A percentile compares a stretch with the other conserved stretches of the same genome.
phyloP scores from a whole-genome alignment of 306 rosid genomes.

The Calophaca sinica region DNA sequence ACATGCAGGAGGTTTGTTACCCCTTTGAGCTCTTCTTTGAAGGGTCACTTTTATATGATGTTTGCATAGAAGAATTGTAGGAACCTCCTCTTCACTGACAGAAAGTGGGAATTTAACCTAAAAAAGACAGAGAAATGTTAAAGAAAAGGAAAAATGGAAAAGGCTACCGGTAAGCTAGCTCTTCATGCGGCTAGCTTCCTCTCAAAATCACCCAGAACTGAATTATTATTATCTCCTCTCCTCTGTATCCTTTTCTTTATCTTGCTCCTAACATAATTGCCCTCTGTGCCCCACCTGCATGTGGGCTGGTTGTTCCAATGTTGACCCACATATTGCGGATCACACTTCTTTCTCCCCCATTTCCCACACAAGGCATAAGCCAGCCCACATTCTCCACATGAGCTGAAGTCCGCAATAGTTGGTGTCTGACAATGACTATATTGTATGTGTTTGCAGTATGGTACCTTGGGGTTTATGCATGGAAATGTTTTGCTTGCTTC shows the following conservation, averaged over 20 bases:
- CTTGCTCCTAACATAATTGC: background rate
- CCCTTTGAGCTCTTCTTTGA: constrained; percentile 6
- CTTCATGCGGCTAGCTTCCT: background rate
- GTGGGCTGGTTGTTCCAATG: background rate
- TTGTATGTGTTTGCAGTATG: background rate
- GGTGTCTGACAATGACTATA: constrained; percentile 9
- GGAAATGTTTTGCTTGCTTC: constrained; percentile 6
- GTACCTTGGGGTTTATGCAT: constrained; percentile 6
- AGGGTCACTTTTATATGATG: background rate
- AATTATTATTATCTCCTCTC: background rate
- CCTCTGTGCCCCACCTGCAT: background rate
- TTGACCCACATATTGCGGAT: constrained; percentile 14
- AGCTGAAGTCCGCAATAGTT: background rate
- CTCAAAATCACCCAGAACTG: constrained; percentile 7
- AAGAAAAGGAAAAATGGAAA: constrained; percentile 7
- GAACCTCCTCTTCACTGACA: background rate
- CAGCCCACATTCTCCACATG: background rate
- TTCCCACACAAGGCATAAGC: background rate
- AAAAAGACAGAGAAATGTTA: background rate
- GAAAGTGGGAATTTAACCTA: constrained; percentile 5
- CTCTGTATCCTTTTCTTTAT: background rate
- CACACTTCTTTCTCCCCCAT: constrained; percentile 17
- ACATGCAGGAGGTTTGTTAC: background rate
- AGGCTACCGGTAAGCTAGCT: background rate
- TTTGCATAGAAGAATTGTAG: background rate